These are phyloP conservation scores for Fusarium humuli DNA, from an alignment of 2,329 filamentous ascomycete genomes.

Conservation along the genomic window DNA sequence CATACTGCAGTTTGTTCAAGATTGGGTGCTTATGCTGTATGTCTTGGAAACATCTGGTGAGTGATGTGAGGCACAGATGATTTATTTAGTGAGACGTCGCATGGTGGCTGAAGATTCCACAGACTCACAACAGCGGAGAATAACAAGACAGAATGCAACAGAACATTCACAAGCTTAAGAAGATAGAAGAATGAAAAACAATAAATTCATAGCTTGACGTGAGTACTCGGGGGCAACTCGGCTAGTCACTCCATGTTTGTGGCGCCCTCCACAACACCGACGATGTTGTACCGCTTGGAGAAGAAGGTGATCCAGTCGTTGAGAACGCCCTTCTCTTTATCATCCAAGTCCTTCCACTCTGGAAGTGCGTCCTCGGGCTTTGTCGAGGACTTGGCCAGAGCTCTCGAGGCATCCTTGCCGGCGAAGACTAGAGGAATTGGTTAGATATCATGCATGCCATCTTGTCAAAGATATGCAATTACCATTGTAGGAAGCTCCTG, in stretches of 20 bases:
- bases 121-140: constrained; percentile 40
- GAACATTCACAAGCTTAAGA: neutral
- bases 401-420: constrained; percentile 94
- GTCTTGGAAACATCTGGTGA: neutral
- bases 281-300: constrained; percentile 93
- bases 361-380: constrained; percentile 85
- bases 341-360: constrained; percentile 84
- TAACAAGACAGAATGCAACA: constrained; percentile 5
- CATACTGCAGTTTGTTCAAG: neutral
- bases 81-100: neutral
- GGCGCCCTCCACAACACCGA: constrained; percentile 73
- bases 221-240: constrained; percentile 32
- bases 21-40: neutral
- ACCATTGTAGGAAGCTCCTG: constrained; percentile 89
- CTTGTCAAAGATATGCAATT: constrained; percentile 34
- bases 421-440: constrained; percentile 77
- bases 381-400: constrained; percentile 85
- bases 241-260: constrained; percentile 63
- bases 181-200: neutral
- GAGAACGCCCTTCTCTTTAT: constrained; percentile 86
- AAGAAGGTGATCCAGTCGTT: constrained; percentile 98
- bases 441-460: constrained; percentile 10
- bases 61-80: neutral
- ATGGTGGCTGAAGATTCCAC: neutral
- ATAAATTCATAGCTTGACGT: constrained; percentile 40